These are phyloP conservation scores for Hymenoscyphus occultus DNA, from an alignment of 2,329 filamentous ascomycete species.

Conservation along the genomic window DNA sequence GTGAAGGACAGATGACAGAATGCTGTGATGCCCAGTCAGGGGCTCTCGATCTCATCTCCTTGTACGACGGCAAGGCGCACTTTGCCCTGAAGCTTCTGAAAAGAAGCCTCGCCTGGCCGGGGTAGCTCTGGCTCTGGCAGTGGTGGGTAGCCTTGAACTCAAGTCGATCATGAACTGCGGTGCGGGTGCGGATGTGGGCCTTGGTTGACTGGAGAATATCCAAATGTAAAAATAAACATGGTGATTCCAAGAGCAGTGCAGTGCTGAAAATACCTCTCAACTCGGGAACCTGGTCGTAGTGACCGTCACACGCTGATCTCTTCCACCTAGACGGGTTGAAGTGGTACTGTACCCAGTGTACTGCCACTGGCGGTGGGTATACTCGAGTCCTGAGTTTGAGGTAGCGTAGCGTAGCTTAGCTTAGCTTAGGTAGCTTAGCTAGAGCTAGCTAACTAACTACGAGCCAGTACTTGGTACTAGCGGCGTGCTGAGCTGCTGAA, in stretches of 20 bases:
- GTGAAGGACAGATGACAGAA: neutral
- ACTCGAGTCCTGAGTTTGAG: neutral
- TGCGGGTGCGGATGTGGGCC: neutral
- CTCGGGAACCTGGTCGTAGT: neutral
- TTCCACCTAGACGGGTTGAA: neutral
- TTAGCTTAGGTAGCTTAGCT: neutral
- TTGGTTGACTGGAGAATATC: slow-evolving; percentile 2
- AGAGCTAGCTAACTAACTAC: neutral
- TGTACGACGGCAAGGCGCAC: slow-evolving; percentile 1
- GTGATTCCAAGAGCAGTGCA: slow-evolving; percentile 3
- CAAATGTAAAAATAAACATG: slow-evolving; percentile 7
- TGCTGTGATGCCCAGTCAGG: neutral
- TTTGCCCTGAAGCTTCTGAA: neutral
- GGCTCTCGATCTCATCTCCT: slow-evolving; percentile 6
- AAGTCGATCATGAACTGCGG: neutral
- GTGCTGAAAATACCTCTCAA: neutral
- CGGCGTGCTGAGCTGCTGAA: neutral
- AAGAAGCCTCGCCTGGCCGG: neutral
- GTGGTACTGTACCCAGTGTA: neutral
- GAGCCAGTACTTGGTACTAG: neutral
- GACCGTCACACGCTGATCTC: neutral
- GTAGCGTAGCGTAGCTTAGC: neutral
- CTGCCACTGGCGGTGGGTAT: neutral
- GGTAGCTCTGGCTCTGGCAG: neutral
- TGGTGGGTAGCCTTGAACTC: neutral